Evolutionary conservation across 257 asterid genomes (phyloP).

Genomic region (Rubia yunnanensis): DNA sequence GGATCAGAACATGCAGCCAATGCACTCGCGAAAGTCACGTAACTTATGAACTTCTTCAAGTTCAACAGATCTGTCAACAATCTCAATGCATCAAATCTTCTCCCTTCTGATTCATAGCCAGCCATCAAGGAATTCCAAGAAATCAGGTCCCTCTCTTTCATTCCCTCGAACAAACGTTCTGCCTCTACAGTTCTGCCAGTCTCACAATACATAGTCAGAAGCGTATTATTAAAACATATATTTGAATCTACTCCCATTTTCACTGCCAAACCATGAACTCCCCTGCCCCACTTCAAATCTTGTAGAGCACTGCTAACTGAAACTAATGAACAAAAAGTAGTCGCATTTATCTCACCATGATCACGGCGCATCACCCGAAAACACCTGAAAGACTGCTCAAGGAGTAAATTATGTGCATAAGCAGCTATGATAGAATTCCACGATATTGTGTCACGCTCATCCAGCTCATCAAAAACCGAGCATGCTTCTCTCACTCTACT

Average conservation of each 20-base stretch:
- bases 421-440: conserved; percentile 86
- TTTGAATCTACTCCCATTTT: conserved; percentile 54
- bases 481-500: conserved; percentile 35
- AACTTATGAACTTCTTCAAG: conserved; percentile 33
- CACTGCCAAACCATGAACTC: conserved; percentile 68
- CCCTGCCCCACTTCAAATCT: conserved; percentile 57
- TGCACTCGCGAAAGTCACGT: conserved; percentile 67
- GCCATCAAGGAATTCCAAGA: conserved; percentile 90
- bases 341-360: conserved; percentile 50
- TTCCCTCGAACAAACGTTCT: conserved; percentile 41
- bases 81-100: conserved; percentile 44
- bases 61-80: conserved; percentile 36
- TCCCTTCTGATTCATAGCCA: conserved; percentile 53
- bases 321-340: conserved; percentile 55
- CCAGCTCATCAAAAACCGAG: conserved; percentile 48
- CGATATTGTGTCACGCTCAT: conserved; percentile 53
- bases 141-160: conserved; percentile 58
- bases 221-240: conserved; percentile 56
- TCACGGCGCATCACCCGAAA: conserved; percentile 57
- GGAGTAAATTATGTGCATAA: conserved; percentile 40
- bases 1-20: conserved; percentile 59
- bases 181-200: conserved; percentile 44
- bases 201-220: conserved; percentile 66
- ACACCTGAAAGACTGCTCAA: conserved; percentile 38
- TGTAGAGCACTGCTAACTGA: conserved; percentile 43